Evolutionary conservation across 2,329 filamentous ascomycete genomes (phyloP).

Genomic region (Capronia americana): DNA sequence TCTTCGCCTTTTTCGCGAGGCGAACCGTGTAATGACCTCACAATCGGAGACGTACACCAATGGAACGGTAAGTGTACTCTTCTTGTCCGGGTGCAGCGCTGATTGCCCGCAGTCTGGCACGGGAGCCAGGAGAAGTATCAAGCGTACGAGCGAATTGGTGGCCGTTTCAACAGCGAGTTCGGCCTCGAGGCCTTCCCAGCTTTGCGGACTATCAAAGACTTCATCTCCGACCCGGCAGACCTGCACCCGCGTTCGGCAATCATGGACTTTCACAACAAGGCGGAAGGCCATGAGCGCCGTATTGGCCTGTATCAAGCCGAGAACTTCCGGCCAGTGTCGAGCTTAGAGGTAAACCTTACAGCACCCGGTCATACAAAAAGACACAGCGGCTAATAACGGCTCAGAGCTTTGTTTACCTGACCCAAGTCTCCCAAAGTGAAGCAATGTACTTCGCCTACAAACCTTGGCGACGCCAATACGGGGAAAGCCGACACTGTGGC

Average conservation of each 20-base stretch:
- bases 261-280: slow-evolving; percentile 15
- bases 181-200: slow-evolving; percentile 8
- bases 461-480: slow-evolving; percentile 58
- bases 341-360: not conserved
- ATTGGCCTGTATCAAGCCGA: slow-evolving; percentile 88
- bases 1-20: slow-evolving; percentile 3
- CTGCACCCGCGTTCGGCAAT: not conserved
- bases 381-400: not conserved
- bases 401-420: slow-evolving; percentile 70
- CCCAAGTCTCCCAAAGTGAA: slow-evolving; percentile 66
- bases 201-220: slow-evolving; percentile 1
- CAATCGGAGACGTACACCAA: slow-evolving; percentile 9
- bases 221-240: slow-evolving; percentile 1
- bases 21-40: slow-evolving; percentile 2
- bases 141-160: slow-evolving; percentile 1
- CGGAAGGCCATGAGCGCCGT: slow-evolving; percentile 75
- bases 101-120: not conserved
- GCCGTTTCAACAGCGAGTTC: slow-evolving; percentile 12
- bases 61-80: slow-evolving; percentile 9
- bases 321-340: slow-evolving; percentile 67
- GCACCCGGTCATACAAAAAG: not conserved
- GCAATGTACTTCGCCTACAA: slow-evolving; percentile 66
- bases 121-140: not conserved
- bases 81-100: not conserved
- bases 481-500: slow-evolving; percentile 48